Base-by-base conservation (phyloP, 164 flowering plant species). In the Cinnamomum micranthum region DNA sequence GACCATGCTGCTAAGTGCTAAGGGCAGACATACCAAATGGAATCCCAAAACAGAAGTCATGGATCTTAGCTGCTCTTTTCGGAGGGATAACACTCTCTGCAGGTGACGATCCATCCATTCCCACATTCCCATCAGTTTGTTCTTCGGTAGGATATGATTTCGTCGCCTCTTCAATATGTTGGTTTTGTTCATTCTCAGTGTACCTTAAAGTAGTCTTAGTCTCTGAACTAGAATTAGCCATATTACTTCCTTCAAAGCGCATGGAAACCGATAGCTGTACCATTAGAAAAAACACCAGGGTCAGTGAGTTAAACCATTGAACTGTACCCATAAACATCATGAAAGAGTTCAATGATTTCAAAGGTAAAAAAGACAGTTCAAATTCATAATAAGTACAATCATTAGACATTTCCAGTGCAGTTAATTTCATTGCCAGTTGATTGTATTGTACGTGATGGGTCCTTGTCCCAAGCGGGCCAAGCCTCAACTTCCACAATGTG, bases 1-100 rank as follows among this genome's bases (percentile, higher is more conserved):
- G n/a, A 3, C 64, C n/a, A 60, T 60, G 28, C 67, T 22, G 14
- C 28, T 22, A 19, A 69, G 50, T 22, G 14, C 28, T 22, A 19
- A 69, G 50, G 31, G 15, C 58, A 23, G 47, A 81, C 95, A 80
- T 74, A 90, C 98, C 98, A 78, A 84, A 94, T 2, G 98, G 98
- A 62, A 94, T 90, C 62, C 98, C 98, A 33, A 94, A 84, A 81
- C 98, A 94, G 72, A 94, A 94, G 77, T 94, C 98, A 80, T 94
- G 98, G 75, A 94, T 91, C 77, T 88, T 92, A 7, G 97, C 97
- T 35, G 85, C 78, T 75, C 76, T 83, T 77, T 81, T 83, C 63
- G 72, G 78, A 73, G 88, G 81, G 24, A 66, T 41, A 68, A 69
- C 73, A 33, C n/a, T 80, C 15, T 76, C 73, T 55, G 80, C 84